Conservation (phyloP, 768 basidiomycete genomes). For the Suillus subalutaceus region DNA sequence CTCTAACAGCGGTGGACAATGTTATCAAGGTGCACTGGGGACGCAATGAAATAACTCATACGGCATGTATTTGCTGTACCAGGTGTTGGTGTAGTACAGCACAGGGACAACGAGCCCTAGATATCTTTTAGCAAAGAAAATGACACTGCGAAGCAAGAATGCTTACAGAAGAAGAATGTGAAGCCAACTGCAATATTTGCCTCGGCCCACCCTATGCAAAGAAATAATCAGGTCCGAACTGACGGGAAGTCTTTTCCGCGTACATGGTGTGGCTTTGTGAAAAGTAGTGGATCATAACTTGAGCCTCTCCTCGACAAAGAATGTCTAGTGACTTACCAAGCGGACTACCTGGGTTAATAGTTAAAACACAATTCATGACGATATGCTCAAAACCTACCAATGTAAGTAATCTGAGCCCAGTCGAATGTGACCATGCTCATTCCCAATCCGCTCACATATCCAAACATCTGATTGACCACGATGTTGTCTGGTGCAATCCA, state of each 20-base stretch:
- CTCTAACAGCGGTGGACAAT: conserved; percentile 31
- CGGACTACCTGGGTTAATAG: conserved; percentile 39
- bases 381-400: conserved; percentile 16
- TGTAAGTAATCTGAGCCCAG: conserved; percentile 66
- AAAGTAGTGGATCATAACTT: background rate
- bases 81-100: conserved; percentile 70
- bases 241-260: background rate
- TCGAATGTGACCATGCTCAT: conserved; percentile 83
- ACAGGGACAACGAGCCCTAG: conserved; percentile 60
- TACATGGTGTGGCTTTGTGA: conserved; percentile 8
- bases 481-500: conserved; percentile 76
- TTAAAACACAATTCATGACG: background rate
- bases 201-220: conserved; percentile 68
- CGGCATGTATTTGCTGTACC: conserved; percentile 62
- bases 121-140: conserved; percentile 51
- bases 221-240: background rate
- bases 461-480: conserved; percentile 76
- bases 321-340: conserved; percentile 49
- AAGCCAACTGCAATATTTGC: conserved; percentile 69
- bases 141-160: conserved; percentile 40
- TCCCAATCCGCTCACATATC: conserved; percentile 54
- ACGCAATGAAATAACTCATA: conserved; percentile 29
- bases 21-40: background rate
- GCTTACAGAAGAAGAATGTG: conserved; percentile 66
- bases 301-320: background rate